Percentiles rank a stretch among this genome's conserved stretches.
Evolutionary conservation across 176 grass and related monocot genomes (phyloP).

Genomic region (Aegilops bicornis): DNA sequence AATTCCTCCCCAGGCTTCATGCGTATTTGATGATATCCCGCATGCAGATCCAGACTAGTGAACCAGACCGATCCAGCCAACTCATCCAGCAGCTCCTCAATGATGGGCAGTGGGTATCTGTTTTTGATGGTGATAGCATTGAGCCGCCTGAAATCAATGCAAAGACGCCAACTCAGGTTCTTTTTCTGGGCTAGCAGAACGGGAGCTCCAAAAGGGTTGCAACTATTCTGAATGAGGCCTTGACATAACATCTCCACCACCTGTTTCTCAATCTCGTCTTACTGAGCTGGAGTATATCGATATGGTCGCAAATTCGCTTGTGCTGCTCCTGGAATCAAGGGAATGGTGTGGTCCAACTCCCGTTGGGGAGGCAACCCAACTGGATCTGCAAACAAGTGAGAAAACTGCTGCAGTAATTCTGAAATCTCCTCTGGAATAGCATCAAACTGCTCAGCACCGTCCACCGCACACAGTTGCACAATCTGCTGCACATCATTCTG

Average conservation of each 20-base stretch:
- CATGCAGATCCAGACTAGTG: neutral
- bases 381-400: neutral
- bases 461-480: too few relatives aligned
- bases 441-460: too few relatives aligned
- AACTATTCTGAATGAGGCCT: too few relatives aligned
- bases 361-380: neutral
- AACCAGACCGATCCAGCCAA: neutral
- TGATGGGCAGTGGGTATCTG: neutral
- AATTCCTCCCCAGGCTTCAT: neutral
- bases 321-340: neutral
- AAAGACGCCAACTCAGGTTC: neutral
- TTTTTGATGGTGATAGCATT: neutral
- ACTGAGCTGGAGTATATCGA: neutral
- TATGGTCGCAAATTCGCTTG: neutral
- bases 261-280: neutral
- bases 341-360: neutral
- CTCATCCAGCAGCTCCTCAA: neutral
- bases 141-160: neutral
- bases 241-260: neutral
- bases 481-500: too few relatives aligned
- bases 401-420: too few relatives aligned
- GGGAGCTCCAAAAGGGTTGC: too few relatives aligned
- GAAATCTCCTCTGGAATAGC: too few relatives aligned
- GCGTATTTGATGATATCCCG: neutral
- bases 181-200: neutral